phyloP scores from a whole-genome alignment of 2,329 filamentous ascomycete genomes.

The Epichloe gansuensis region DNA sequence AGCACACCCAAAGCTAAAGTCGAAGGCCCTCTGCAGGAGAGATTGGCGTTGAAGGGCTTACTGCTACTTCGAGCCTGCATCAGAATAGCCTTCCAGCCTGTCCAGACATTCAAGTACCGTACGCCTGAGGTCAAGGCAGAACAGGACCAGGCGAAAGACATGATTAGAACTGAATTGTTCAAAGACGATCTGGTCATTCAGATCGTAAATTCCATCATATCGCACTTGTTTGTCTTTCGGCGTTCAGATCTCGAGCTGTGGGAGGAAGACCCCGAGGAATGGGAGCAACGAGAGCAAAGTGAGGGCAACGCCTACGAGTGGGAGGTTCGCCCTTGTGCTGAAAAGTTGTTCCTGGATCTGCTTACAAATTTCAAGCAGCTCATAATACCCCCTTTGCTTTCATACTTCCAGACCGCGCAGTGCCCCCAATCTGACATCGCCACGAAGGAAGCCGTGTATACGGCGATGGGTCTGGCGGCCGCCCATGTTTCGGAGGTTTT shows the following conservation, averaged over 20 bases:
- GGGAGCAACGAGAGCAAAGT: constrained; percentile 83
- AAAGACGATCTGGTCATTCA: constrained; percentile 65
- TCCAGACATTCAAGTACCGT: constrained; percentile 74
- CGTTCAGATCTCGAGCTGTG: constrained; percentile 78
- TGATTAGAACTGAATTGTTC: constrained; percentile 63
- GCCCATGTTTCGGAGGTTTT: constrained; percentile 60
- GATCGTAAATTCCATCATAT: constrained; percentile 75
- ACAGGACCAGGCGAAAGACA: constrained; percentile 53
- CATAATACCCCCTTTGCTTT: constrained; percentile 64
- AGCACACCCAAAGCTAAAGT: constrained; percentile 35
- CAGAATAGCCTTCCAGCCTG: constrained; percentile 71
- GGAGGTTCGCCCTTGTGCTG: constrained; percentile 81
- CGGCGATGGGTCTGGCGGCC: constrained; percentile 77
- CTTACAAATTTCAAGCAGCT: constrained; percentile 79
- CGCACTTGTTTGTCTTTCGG: constrained; percentile 78
- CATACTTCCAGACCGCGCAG: constrained; percentile 71
- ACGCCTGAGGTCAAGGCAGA: constrained; percentile 64
- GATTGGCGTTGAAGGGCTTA: constrained; percentile 70
- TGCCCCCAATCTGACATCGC: constrained; percentile 56
- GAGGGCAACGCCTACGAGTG: constrained; percentile 82
- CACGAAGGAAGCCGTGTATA: constrained; percentile 89
- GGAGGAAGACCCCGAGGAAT: constrained; percentile 91
- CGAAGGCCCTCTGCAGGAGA: constrained; percentile 59
- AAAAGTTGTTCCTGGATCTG: constrained; percentile 87
- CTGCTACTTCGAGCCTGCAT: constrained; percentile 72